Evolutionary conservation across 129 eudicot species (phyloP).

Genomic region (Lonicera japonica): DNA sequence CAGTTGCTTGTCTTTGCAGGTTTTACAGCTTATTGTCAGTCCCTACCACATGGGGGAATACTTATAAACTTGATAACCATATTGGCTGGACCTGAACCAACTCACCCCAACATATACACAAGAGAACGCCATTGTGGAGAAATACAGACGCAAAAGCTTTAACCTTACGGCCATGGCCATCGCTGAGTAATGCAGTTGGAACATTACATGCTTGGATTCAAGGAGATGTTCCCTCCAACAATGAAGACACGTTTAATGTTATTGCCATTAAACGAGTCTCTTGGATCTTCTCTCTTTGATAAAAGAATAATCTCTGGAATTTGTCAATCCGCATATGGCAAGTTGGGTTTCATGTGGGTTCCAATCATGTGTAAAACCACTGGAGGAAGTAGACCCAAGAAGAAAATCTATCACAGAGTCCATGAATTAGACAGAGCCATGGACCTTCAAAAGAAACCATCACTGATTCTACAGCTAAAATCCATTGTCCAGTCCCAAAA

Average conservation of each 20-base stretch:
- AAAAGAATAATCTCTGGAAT: conserved; percentile 6
- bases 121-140: no score
- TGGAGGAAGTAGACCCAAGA: conserved; percentile 72
- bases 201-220: conserved; percentile 38
- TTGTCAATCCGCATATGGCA: no score
- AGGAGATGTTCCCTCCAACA: conserved; percentile 6
- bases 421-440: conserved; percentile 78
- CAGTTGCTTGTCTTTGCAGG: no score
- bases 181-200: conserved; percentile 7
- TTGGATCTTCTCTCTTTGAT: conserved; percentile 12
- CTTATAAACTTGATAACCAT: no score
- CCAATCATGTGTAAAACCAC: conserved; percentile 68
- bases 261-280: conserved; percentile 8
- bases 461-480: conserved; percentile 43
- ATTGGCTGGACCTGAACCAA: no score
- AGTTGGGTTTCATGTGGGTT: conserved; percentile 28
- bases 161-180: neutral
- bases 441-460: conserved; percentile 82
- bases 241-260: conserved; percentile 20
- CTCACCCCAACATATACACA: no score
- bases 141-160: no score
- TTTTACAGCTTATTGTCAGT: no score
- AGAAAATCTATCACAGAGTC: conserved; percentile 67
- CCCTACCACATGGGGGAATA: no score
- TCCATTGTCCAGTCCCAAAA: conserved; percentile 64